Evolutionary conservation across 495 filamentous ascomycete species (phyloP).

Genomic region (Thermothielavioides terrestris): DNA sequence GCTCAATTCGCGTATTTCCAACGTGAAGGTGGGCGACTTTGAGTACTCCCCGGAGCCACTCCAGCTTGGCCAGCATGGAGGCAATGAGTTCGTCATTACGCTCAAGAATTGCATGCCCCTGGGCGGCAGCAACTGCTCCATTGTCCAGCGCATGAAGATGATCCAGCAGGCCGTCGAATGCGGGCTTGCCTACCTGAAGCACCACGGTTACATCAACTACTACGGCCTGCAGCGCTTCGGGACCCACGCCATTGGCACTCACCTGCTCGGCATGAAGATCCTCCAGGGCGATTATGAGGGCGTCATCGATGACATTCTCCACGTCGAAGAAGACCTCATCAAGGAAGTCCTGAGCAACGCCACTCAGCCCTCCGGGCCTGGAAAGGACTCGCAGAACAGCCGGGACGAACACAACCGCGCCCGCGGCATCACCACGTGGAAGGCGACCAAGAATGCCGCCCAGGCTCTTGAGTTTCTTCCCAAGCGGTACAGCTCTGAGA

Average conservation of each 20-base stretch:
- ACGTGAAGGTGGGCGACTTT: constrained; percentile 67
- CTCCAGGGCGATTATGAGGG: constrained; percentile 71
- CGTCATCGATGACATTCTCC: constrained; percentile 64
- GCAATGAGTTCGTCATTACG: constrained; percentile 89
- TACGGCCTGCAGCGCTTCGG: constrained; percentile 94
- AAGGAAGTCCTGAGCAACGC: constrained; percentile 15
- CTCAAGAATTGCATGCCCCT: constrained; percentile 70
- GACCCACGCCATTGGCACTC: constrained; percentile 70
- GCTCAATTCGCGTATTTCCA: constrained; percentile 53
- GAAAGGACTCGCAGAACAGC: constrained; percentile 10
- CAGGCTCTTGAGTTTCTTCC: constrained; percentile 63
- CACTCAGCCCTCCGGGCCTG: neutral
- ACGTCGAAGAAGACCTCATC: constrained; percentile 34
- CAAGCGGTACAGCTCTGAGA: constrained; percentile 71
- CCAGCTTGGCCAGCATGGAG: constrained; percentile 70
- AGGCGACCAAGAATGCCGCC: constrained; percentile 42
- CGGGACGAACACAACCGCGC: constrained; percentile 71
- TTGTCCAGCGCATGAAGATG: constrained; percentile 31
- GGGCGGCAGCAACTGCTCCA: constrained; percentile 34
- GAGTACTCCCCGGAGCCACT: constrained; percentile 60
- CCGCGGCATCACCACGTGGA: constrained; percentile 63
- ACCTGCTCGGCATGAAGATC: constrained; percentile 72
- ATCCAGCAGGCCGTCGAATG: constrained; percentile 29
- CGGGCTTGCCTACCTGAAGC: constrained; percentile 46
- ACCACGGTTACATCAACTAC: constrained; percentile 88